phyloP scores from a whole-genome alignment of 108 stramenopile species.

The Nitzschia sp. region DNA sequence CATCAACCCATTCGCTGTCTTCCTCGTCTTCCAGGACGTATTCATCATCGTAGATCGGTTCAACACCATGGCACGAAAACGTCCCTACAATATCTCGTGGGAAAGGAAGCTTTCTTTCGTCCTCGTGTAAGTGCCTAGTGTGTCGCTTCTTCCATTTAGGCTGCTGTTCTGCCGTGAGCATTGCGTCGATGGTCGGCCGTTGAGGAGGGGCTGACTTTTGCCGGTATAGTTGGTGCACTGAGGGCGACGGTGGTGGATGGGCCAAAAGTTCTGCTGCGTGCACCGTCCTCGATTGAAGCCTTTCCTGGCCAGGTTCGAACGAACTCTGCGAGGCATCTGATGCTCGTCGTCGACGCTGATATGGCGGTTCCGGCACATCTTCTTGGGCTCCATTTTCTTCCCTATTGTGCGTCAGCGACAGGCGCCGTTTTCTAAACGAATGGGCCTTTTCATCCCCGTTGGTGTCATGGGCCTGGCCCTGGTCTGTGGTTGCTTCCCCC shows the following conservation, averaged over 20 bases:
- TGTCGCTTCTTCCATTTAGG: slow-evolving; percentile 48
- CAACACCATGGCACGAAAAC: slow-evolving; percentile 95
- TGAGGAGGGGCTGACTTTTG: slow-evolving; percentile 27
- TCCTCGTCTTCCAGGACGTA: slow-evolving; percentile 42
- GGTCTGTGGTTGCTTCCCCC: slow-evolving; percentile 2
- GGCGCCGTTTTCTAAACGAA: slow-evolving; percentile 76
- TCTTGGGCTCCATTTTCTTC: slow-evolving; percentile 3
- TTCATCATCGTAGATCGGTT: slow-evolving; percentile 81
- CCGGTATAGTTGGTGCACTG: slow-evolving; percentile 36
- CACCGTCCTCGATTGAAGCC: slow-evolving; percentile 45
- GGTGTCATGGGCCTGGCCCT: background rate
- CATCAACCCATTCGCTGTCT: slow-evolving; percentile 27
- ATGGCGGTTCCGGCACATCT: background rate
- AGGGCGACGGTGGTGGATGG: slow-evolving; percentile 40
- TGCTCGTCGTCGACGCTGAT: slow-evolving; percentile 22
- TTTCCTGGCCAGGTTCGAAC: background rate
- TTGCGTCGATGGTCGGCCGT: background rate
- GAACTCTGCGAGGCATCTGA: slow-evolving; percentile 26
- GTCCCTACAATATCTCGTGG: slow-evolving; percentile 81
- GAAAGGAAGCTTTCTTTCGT: slow-evolving; percentile 69
- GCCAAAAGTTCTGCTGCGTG: slow-evolving; percentile 64
- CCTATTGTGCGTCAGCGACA: slow-evolving; percentile 60
- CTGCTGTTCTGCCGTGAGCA: background rate
- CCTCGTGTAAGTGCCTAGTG: slow-evolving; percentile 32
- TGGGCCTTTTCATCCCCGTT: slow-evolving; percentile 42